Conservation (phyloP, 2,329 filamentous ascomycete genomes). For the Ophiostoma novo-ulmi region DNA sequence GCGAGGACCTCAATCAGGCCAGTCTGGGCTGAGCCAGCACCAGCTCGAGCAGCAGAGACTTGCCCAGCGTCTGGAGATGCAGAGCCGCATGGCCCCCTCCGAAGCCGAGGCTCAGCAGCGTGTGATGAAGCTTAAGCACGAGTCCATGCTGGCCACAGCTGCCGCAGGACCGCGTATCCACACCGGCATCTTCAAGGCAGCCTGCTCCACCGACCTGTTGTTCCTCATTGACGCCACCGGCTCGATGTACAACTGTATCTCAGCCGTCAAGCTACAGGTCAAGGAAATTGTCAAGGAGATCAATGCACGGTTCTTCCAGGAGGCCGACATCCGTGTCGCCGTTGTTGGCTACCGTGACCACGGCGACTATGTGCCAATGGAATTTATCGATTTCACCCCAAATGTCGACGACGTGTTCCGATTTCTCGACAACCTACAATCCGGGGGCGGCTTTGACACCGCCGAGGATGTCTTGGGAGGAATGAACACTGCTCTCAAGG, state of each 20-base stretch:
- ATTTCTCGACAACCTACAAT: slow-evolving; percentile 30
- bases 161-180: slow-evolving; percentile 22
- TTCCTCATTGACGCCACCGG: slow-evolving; percentile 38
- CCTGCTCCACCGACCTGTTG: slow-evolving; percentile 36
- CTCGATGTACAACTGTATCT: slow-evolving; percentile 35
- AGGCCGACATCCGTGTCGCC: slow-evolving; percentile 35
- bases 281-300: slow-evolving; percentile 35
- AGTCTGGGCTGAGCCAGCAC: background rate
- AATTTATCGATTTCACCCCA: slow-evolving; percentile 35
- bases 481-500: slow-evolving; percentile 32
- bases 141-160: slow-evolving; percentile 20
- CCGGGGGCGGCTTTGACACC: slow-evolving; percentile 32
- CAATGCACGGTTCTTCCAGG: slow-evolving; percentile 32
- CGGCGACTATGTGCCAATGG: slow-evolving; percentile 28
- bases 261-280: slow-evolving; percentile 36
- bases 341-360: slow-evolving; percentile 39
- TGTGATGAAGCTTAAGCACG: slow-evolving; percentile 25
- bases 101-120: slow-evolving; percentile 24
- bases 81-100: slow-evolving; percentile 16
- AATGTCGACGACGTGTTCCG: slow-evolving; percentile 26
- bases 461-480: slow-evolving; percentile 39
- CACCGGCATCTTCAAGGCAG: slow-evolving; percentile 33
- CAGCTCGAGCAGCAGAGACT: slow-evolving; percentile 12
- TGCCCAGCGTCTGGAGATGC: slow-evolving; percentile 20
- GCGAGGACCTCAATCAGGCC: background rate